These are phyloP conservation scores for Vaccinium corymbosum DNA, from an alignment of 148 eudicot species.

Conservation along the genomic window DNA sequence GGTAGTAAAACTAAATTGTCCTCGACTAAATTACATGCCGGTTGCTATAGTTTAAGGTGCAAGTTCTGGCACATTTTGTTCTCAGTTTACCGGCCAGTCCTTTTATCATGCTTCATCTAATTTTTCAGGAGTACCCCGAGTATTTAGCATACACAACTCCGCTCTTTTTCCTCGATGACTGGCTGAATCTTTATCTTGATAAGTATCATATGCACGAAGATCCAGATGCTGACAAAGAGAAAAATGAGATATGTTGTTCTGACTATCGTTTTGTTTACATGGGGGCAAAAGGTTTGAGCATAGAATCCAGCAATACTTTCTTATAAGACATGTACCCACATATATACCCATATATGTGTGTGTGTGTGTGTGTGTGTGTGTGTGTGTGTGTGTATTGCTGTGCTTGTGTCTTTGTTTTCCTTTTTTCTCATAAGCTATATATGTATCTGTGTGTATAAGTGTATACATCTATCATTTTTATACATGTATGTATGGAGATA, in stretches of 20 bases:
- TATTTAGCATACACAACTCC: constrained; percentile 78
- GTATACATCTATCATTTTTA: background rate
- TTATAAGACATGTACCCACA: constrained; percentile 13
- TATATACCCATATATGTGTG: background rate
- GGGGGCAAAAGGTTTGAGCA: constrained; percentile 93
- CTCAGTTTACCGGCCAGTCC: background rate
- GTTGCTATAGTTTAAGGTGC: constrained; percentile 2
- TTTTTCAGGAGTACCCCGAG: constrained; percentile 88
- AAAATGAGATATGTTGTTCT: constrained; percentile 69
- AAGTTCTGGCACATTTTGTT: background rate
- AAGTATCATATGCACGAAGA: constrained; percentile 61
- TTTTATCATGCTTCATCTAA: constrained; percentile 14
- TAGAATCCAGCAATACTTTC: constrained; percentile 24
- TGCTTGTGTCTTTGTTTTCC: background rate
- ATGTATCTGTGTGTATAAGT: no score
- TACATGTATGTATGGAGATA: background rate
- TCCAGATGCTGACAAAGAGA: constrained; percentile 45
- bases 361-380: background rate
- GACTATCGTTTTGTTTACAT: constrained; percentile 99
- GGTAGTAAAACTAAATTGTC: background rate
- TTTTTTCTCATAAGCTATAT: background rate
- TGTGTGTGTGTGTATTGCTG: no score
- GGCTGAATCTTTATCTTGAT: constrained; percentile 93
- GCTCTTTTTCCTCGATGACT: constrained; percentile 70
- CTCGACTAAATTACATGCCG: background rate